These are phyloP conservation scores for Lophiostoma macrostomum DNA, from an alignment of 495 filamentous ascomycete species.

Conservation along the genomic window DNA sequence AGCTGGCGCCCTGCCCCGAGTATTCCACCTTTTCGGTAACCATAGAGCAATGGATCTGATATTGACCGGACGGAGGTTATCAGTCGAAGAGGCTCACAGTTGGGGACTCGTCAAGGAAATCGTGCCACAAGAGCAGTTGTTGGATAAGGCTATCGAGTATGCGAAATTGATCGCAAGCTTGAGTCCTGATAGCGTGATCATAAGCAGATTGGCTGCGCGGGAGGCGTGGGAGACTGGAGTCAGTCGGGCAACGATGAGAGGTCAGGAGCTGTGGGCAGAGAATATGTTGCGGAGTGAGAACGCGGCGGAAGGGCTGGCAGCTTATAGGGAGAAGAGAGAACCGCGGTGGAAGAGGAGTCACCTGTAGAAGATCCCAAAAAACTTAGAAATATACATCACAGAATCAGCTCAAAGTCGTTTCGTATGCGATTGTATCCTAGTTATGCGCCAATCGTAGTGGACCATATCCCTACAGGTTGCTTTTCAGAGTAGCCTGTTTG, in stretches of 20 bases:
- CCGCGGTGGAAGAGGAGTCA: slow-evolving; percentile 26
- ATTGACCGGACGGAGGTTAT: slow-evolving; percentile 16
- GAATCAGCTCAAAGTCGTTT: no score
- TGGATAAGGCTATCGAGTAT: slow-evolving; percentile 14
- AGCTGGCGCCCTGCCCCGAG: slow-evolving; percentile 17
- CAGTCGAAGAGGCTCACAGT: slow-evolving; percentile 11
- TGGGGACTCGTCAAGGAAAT: slow-evolving; percentile 27
- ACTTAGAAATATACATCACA: no score
- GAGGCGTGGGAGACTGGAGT: slow-evolving; percentile 35
- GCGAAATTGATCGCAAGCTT: slow-evolving; percentile 18
- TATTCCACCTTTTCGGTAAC: slow-evolving; percentile 20
- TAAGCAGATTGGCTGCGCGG: slow-evolving; percentile 26
- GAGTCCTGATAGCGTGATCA: slow-evolving; percentile 20
- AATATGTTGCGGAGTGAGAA: slow-evolving; percentile 34
- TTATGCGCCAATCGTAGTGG: neutral
- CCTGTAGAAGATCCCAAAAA: no score
- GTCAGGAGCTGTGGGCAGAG: slow-evolving; percentile 23
- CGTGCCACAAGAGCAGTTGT: slow-evolving; percentile 21
- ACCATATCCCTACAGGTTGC: slow-evolving; percentile 5
- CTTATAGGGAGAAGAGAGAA: slow-evolving; percentile 34
- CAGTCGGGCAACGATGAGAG: slow-evolving; percentile 31
- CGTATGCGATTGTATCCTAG: no score
- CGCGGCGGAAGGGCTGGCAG: slow-evolving; percentile 32
- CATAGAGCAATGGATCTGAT: slow-evolving; percentile 25
- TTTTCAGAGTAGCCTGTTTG: neutral